Evolutionary conservation across 495 filamentous ascomycete species (phyloP), one percentile per base, ranked within the genome.

Genomic region (Neurospora sp.): DNA sequence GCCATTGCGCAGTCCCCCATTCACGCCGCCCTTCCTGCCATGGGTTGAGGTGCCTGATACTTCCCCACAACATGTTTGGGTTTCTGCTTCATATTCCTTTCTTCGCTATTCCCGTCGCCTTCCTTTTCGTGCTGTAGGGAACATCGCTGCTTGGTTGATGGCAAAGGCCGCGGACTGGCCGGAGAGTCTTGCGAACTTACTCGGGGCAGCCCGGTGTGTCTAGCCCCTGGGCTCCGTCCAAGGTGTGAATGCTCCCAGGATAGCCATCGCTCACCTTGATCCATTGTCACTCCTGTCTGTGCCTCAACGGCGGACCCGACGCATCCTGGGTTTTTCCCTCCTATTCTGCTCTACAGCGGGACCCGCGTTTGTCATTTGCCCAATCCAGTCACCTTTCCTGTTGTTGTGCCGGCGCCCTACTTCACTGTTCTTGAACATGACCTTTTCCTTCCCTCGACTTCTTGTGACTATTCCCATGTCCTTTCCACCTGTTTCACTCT

Each of bases 231-330:
- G 42, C 72, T 73, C 71, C 71, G 42, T 53, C 47, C 69, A 76
- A 76, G 53, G 6, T 65, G 53, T 35, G 27, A 65, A 65, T 65
- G 53, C 53, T 61, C 73, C 71, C 69, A 68, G 74, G 69, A 71
- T 77, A 71, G 71, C 59, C 71, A 70, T 70, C 68, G 42, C 74
- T 68, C 42, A 41, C 45, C 70, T 71, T 65, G 53, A 74, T 70
- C 71, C 68, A 71, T 38, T 74, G 71, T 65, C 65, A 42, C 53
- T 71, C 59, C 39, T 73, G 72, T 72, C 72, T 73, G 75, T 77
- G 73, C 75, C 73, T 75, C 68, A 42, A 75, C 69, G 74, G 77
- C 77, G 76, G 73, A 69, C 71, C 71, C 73, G 71, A 72, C 45
- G 38, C 35, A 68, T 44, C 44, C 65, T 72, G 71, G 20, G 39